Evolutionary conservation across 2,329 filamentous ascomycete species (phyloP), one percentile per base, ranked within the genome.

Genomic region (Calcarisporium arbuscula): DNA sequence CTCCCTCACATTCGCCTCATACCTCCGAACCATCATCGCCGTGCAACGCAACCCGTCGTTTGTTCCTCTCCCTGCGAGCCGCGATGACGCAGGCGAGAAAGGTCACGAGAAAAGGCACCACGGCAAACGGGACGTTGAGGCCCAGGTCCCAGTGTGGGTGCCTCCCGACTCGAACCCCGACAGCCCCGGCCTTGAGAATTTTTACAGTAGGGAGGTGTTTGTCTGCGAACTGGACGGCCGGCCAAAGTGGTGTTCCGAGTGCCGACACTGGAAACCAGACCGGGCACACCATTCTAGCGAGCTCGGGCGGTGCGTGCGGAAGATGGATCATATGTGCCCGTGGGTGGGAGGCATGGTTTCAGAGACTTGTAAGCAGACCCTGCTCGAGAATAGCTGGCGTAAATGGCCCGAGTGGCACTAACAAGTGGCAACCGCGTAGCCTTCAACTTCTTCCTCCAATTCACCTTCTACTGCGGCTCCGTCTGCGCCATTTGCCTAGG

Each of bases 321-420:
- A 92, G 51, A 92, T 95, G 83, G 90, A 96, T 44, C 90, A 96
- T 53, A 92, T 89, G 50, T 98, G 92, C 52, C 92, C 90, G 0
- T 96, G 83, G 84, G 89, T 94, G n/a, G 90, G 90, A 5, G 92
- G 90, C 16, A 85, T 95, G 45, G 80, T 98, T 8, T 83, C 80
- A 0, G 89, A 95, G 56, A 88, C 78, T 2, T 78, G 74, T 77
- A 50, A 54, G 73, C 58, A 12, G 26, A 28, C 19, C 8, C 28
- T n/a, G 18, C 22, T 20, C 16, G 15, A 19, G 12, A 25, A 12
- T 5, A 8, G 17, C 6, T 5, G n/a, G n/a, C n/a, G n/a, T n/a
- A n/a, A n/a, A n/a, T n/a, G n/a, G n/a, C n/a, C n/a, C n/a, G n/a
- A n/a, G n/a, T n/a, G n/a, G n/a, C n/a, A n/a, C n/a, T n/a, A n/a